Conservation (phyloP, 2,329 filamentous ascomycete genomes). For the Colletotrichum kahawae region DNA sequence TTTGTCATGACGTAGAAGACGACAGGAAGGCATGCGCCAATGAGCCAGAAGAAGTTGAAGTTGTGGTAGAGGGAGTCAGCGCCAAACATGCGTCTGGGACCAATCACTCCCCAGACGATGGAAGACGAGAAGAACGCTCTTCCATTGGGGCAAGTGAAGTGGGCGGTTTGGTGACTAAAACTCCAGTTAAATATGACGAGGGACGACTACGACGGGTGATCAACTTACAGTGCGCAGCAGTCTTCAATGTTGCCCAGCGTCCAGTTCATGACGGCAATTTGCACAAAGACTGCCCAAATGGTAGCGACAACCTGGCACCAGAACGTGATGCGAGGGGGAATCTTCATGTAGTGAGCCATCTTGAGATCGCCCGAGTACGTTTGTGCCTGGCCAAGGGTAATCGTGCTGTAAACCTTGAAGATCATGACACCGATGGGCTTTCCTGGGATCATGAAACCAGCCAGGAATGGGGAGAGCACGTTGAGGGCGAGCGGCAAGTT, state of each 20-base stretch:
- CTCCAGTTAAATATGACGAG: constrained; percentile 28
- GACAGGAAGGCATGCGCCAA: constrained; percentile 54
- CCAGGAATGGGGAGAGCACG: constrained; percentile 52
- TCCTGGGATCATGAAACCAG: constrained; percentile 56
- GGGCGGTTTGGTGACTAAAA: constrained; percentile 42
- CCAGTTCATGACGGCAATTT: constrained; percentile 41
- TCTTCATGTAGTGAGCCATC: constrained; percentile 55
- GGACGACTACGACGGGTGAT: accelerated
- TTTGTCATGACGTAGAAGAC: constrained; percentile 46
- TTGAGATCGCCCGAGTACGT: constrained; percentile 51
- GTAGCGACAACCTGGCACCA: constrained; percentile 66
- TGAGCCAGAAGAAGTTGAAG: constrained; percentile 32
- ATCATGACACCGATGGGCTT: constrained; percentile 41
- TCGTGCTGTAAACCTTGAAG: constrained; percentile 36
- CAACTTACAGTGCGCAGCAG: constrained; percentile 37
- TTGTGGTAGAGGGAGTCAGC: constrained; percentile 35
- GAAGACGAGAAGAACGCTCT: constrained; percentile 55
- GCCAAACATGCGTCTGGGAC: constrained; percentile 60
- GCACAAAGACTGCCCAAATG: constrained; percentile 45
- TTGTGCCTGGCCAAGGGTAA: constrained; percentile 28
- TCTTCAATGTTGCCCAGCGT: constrained; percentile 47
- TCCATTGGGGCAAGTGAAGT: constrained; percentile 45
- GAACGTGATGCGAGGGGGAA: constrained; percentile 63
- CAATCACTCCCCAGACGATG: constrained; percentile 63
- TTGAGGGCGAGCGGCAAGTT: constrained; percentile 37